A percentile compares a stretch with the other conserved stretches of the same genome.
Evolutionary conservation across 129 eudicot genomes (phyloP).

Genomic region (Helianthus annuus): HanXRQr2.0-SUNRISE NC_035439.2:125175537-125176036

Average conservation of each 20-base stretch:
- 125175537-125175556: constrained; percentile 35
- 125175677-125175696: constrained; percentile 32
- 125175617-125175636: not conserved
- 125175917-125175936: no score
- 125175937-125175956: no score
- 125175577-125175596: not conserved
- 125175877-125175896: no score
- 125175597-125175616: not conserved
- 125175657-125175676: constrained; percentile 6
- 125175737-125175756: constrained; percentile 15
- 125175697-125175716: constrained; percentile 29
- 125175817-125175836: no score
- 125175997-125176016: no score
- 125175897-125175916: no score
- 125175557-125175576: constrained; percentile 71
- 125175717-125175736: constrained; percentile 1
- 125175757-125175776: not conserved
- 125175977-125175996: no score
- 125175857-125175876: no score
- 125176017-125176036: no score
- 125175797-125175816: no score
- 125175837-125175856: no score
- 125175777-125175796: not conserved
- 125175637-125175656: not conserved
- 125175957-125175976: no score